A percentile compares a stretch with the other conserved stretches of the same genome.
These are phyloP conservation scores for Endocalyx cinctus DNA, from an alignment of 2,329 filamentous ascomycete species.

Conservation along the genomic window DNA sequence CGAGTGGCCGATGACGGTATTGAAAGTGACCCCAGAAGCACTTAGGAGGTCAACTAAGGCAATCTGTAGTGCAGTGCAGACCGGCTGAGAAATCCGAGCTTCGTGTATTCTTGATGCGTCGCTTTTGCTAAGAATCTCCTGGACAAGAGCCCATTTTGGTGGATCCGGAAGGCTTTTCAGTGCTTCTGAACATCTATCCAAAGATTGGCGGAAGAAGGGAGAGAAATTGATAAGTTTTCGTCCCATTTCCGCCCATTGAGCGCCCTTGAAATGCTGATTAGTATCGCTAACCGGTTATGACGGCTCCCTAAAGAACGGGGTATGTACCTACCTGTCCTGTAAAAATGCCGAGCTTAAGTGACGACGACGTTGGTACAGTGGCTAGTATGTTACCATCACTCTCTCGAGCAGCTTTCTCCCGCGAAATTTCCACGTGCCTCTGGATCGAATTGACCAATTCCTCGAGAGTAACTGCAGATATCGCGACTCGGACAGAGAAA, in stretches of 20 bases:
- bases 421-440: no score
- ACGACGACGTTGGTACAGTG: no score
- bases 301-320: no score
- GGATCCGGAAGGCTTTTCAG: slow-evolving; percentile 1
- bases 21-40: slow-evolving; percentile 30
- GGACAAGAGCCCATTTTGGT: slow-evolving; percentile 4
- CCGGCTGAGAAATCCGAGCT: slow-evolving; percentile 29
- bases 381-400: no score
- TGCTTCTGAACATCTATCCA: not conserved
- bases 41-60: slow-evolving; percentile 31
- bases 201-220: slow-evolving; percentile 11
- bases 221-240: not conserved
- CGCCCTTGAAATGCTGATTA: slow-evolving; percentile 28
- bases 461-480: not conserved
- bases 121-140: not conserved
- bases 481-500: not conserved
- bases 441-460: no score
- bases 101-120: slow-evolving; percentile 4
- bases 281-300: no score
- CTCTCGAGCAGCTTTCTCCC: no score
- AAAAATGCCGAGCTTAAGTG: no score
- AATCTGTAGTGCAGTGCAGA: slow-evolving; percentile 37
- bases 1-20: slow-evolving; percentile 36
- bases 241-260: slow-evolving; percentile 30
- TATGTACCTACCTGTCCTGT: not conserved